Evolutionary conservation across 495 filamentous ascomycete genomes (phyloP).

Genomic region (Neurospora discreta): DNA sequence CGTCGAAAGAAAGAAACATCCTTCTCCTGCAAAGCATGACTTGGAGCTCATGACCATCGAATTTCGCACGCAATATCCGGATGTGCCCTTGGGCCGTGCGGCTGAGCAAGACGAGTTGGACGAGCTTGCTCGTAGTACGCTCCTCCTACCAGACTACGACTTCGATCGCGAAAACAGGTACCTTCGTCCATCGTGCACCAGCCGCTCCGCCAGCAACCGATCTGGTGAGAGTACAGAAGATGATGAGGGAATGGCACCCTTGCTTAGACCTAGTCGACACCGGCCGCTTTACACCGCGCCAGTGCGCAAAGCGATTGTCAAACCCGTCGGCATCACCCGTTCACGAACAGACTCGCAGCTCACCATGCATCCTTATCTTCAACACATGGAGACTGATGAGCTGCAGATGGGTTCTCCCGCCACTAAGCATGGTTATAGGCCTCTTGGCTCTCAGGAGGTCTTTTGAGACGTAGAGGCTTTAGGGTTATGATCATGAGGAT

Average conservation of each 20-base stretch:
- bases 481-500: not conserved
- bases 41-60: constrained; percentile 2
- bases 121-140: constrained; percentile 5
- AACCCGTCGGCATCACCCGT: not conserved
- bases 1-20: constrained; percentile 3
- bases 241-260: not conserved
- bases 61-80: not conserved
- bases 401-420: not conserved
- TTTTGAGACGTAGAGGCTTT: not conserved
- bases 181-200: not conserved
- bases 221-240: not conserved
- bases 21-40: constrained; percentile 1
- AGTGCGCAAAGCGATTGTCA: not conserved
- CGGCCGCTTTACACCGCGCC: not conserved
- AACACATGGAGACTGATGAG: constrained; percentile 1
- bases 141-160: not conserved
- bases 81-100: not conserved
- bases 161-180: not conserved
- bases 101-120: not conserved
- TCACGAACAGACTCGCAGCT: constrained; percentile 1
- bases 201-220: not conserved
- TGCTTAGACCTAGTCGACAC: not conserved
- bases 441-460: constrained; percentile 1
- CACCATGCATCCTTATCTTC: not conserved
- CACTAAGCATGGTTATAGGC: not conserved